Evolutionary conservation across 306 rosid species (phyloP).

Genomic region (Vicia faba): DNA sequence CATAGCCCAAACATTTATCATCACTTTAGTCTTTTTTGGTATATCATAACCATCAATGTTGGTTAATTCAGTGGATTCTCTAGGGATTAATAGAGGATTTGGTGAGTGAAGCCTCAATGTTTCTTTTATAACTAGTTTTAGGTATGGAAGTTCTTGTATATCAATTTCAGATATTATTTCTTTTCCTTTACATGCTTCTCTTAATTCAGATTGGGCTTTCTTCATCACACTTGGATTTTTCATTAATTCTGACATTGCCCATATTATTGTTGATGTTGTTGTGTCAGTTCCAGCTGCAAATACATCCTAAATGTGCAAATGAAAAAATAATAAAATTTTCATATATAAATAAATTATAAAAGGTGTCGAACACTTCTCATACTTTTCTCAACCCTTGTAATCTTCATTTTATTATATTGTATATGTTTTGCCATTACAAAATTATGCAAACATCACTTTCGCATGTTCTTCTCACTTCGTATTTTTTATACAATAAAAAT

Average conservation of each 20-base stretch:
- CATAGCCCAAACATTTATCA: slow-evolving; percentile 4
- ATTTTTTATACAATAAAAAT: too few species aligned
- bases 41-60: slow-evolving; percentile 4
- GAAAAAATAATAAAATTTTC: background rate
- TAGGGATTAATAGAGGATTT: slow-evolving; percentile 6
- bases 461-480: too few species aligned
- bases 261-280: slow-evolving; percentile 2
- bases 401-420: too few species aligned
- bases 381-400: too few species aligned
- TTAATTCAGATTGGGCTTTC: background rate
- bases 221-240: slow-evolving; percentile 2
- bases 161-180: background rate
- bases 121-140: slow-evolving; percentile 2
- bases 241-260: slow-evolving; percentile 2
- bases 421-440: too few species aligned
- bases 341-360: too few species aligned
- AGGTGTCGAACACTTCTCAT: too few species aligned
- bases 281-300: slow-evolving; percentile 22
- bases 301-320: slow-evolving; percentile 1
- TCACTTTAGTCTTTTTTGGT: background rate
- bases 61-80: background rate
- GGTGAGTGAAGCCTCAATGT: slow-evolving; percentile 3
- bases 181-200: background rate
- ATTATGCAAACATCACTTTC: too few species aligned
- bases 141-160: background rate